Evolutionary conservation across 1,284 basidiomycete species (phyloP).

Genomic region (Malassezia vespertilionis): DNA sequence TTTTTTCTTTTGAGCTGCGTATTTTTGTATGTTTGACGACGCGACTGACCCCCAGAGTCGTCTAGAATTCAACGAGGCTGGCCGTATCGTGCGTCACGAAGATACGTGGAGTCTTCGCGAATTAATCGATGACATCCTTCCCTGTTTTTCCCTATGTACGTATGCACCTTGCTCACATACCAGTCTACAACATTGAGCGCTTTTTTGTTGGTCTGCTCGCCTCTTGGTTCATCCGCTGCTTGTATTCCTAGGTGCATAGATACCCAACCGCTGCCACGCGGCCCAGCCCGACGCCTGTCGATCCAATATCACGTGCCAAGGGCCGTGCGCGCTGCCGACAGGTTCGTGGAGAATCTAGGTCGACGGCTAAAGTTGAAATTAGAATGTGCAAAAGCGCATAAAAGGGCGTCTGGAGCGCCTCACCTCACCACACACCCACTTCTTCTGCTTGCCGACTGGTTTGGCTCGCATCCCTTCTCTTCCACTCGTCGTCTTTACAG

Average conservation of each 20-base stretch:
- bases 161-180: background rate
- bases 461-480: slow-evolving; percentile 8
- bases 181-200: slow-evolving; percentile 14
- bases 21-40: slow-evolving; percentile 20
- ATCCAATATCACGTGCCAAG: no score
- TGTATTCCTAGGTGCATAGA: background rate
- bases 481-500: background rate
- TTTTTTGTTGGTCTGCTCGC: slow-evolving; percentile 6
- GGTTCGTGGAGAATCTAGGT: no score
- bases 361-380: no score
- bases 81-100: slow-evolving; percentile 44
- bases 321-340: no score
- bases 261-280: no score
- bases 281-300: no score
- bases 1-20: slow-evolving; percentile 42
- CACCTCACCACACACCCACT: background rate
- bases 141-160: slow-evolving; percentile 31
- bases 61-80: slow-evolving; percentile 47
- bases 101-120: slow-evolving; percentile 46
- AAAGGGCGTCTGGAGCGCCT: no score
- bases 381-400: no score
- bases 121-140: slow-evolving; percentile 42
- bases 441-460: slow-evolving; percentile 13
- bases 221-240: slow-evolving; percentile 5
- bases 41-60: slow-evolving; percentile 19